These are phyloP conservation scores for Coemansia asiatica DNA, from an alignment of 192 early-diverging fungal species.

Conservation along the genomic window DNA sequence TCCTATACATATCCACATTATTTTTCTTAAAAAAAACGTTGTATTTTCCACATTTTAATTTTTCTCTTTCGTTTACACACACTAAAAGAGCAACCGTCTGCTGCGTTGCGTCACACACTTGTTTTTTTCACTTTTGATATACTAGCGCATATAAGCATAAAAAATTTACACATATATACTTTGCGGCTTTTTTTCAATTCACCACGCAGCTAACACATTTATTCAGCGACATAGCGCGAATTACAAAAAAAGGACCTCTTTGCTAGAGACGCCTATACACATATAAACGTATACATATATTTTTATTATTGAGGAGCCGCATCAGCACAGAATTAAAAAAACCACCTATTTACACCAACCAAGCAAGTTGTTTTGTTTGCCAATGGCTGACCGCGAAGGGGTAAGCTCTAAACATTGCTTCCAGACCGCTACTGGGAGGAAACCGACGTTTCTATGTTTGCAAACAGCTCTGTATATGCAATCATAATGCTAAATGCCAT, in stretches of 20 bases:
- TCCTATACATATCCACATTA: constrained; percentile 6
- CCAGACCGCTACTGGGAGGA: too few species aligned
- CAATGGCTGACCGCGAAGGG: constrained; percentile 35
- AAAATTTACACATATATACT: not conserved
- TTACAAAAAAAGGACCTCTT: too few species aligned
- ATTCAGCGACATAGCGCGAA: too few species aligned
- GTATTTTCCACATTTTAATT: constrained; percentile 4
- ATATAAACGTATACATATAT: too few species aligned
- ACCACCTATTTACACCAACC: not conserved
- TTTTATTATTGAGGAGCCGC: too few species aligned
- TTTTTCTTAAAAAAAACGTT: not conserved
- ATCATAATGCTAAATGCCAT: too few species aligned
- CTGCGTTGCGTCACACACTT: not conserved
- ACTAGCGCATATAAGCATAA: not conserved
- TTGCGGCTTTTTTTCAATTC: too few species aligned
- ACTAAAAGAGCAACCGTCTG: not conserved
- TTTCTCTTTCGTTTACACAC: not conserved
- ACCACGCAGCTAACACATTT: too few species aligned
- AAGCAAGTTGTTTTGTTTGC: not conserved
- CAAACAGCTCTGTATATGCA: too few species aligned
- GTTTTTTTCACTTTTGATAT: not conserved
- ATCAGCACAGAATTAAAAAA: not conserved
- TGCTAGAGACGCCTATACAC: too few species aligned
- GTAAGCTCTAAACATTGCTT: constrained; percentile 26
- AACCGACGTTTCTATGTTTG: too few species aligned